Base-by-base conservation (phyloP, 371 early-diverging fungal species). In the Mortierella sp. region DNA sequence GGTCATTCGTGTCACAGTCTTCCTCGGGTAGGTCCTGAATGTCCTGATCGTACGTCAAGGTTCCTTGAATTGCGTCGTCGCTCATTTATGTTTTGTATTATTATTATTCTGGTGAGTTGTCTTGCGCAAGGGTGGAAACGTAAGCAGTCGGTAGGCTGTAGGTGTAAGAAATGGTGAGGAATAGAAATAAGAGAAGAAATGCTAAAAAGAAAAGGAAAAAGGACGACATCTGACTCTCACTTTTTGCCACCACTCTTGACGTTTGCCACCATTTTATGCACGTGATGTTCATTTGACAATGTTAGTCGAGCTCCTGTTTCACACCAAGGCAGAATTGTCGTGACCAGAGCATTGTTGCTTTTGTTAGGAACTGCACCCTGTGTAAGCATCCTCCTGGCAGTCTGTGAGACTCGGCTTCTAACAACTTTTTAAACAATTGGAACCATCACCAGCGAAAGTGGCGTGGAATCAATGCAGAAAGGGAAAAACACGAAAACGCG, bases 21-120 rank as follows among this genome's bases (percentile, higher is more conserved):
- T 77, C 80, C 42, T 80, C 84, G 10, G 84, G 80, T 16, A 84
- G 73, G n/a, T 80, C 84, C 34, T 57, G 34, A 57, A 77, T 71
- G 50, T 74, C 77, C 42, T 75, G 70, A 13, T 78, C 75, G 3
- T 75, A 42, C 9, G 71, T 21, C 57, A 80, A 28, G 7, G 84
- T 84, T 11, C 28, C 52, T 14, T 77, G 38, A 2, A 74, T 72
- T 4, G 48, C 44, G 26, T 70, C 65, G 42, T 72, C 52, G 47
- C 57, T 76, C 78, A 75, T 82, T 38, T 5, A 42, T 57, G 26
- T 5, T 4, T 47, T 45, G 2, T 42, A 9, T 13, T 68, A 42
- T 52, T 16, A 5, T 6, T 38, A 57, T 58, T 16, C 1, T 11
- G 42, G 42, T 42, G 38, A 21, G 19, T 38, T 1, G 21, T 34